Conservation (phyloP, 345 rosid species). For the Hibiscus mutabilis region DNA sequence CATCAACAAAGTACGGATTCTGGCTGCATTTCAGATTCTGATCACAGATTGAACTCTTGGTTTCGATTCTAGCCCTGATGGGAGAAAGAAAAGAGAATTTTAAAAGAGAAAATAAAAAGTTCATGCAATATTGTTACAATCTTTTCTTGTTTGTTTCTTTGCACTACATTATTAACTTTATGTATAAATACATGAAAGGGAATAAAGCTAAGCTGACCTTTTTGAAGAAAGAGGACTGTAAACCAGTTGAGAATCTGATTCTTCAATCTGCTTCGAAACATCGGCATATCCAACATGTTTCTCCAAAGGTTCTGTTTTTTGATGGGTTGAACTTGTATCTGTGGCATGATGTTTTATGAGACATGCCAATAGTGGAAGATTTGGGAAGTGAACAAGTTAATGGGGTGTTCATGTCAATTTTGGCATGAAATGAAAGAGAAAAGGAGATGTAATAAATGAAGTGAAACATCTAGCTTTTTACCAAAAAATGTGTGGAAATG, state of each 20-base stretch:
- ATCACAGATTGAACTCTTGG: constrained; percentile 41
- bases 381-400: constrained; percentile 9
- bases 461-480: constrained; percentile 11
- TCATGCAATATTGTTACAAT: constrained; percentile 11
- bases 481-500: constrained; percentile 13
- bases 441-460: constrained; percentile 29
- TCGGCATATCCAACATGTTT: constrained; percentile 24
- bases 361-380: constrained; percentile 32
- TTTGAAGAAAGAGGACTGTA: constrained; percentile 24
- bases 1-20: constrained; percentile 30
- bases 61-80: constrained; percentile 40
- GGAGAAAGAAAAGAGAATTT: no score
- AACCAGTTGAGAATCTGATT: constrained; percentile 36
- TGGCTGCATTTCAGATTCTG: constrained; percentile 12
- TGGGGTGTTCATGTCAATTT: constrained; percentile 22
- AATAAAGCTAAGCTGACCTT: constrained; percentile 30
- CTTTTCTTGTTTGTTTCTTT: constrained; percentile 25
- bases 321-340: constrained; percentile 29
- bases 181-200: constrained; percentile 1
- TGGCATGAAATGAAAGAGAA: constrained; percentile 10
- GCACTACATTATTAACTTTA: constrained; percentile 9
- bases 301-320: constrained; percentile 36
- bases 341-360: constrained; percentile 20
- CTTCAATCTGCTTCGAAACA: constrained; percentile 30
- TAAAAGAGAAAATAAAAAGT: no score